A percentile compares a stretch with the other conserved stretches of the same genome.
phyloP scores from a whole-genome alignment of 192 early-diverging fungal genomes.

The Linnemannia zychae region DNA sequence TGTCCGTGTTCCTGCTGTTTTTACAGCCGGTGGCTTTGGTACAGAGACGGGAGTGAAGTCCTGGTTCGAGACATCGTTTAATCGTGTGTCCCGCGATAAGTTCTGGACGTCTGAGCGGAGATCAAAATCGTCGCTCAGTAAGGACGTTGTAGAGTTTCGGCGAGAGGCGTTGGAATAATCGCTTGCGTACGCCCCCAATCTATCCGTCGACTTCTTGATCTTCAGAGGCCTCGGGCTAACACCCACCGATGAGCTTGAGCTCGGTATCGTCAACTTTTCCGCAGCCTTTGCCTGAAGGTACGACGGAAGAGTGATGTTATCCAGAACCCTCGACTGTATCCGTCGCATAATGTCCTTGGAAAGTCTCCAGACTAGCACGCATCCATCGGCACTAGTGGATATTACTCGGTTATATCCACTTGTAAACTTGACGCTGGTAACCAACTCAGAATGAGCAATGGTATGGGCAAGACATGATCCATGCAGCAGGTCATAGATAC shows the following conservation, averaged over 20 bases:
- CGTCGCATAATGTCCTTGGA: constrained; percentile 59
- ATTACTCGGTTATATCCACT: constrained; percentile 65
- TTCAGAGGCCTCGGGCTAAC: constrained; percentile 13
- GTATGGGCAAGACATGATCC: constrained; percentile 71
- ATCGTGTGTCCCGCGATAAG: background rate
- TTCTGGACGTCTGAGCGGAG: constrained; percentile 7
- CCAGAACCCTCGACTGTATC: constrained; percentile 28
- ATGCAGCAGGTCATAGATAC: constrained; percentile 76
- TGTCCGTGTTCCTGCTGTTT: constrained; percentile 12
- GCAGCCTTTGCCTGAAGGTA: constrained; percentile 28
- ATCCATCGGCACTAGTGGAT: constrained; percentile 81
- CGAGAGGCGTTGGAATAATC: constrained; percentile 32
- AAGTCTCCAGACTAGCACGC: constrained; percentile 82
- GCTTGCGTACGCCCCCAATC: constrained; percentile 8
- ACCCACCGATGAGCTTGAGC: background rate
- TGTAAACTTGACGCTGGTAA: constrained; percentile 78
- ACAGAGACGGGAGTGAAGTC: constrained; percentile 33
- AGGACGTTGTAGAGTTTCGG: constrained; percentile 28
- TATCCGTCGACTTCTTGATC: constrained; percentile 18
- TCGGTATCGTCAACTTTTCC: constrained; percentile 10
- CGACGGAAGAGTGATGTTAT: constrained; percentile 37
- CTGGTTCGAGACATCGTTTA: constrained; percentile 15
- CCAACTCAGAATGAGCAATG: constrained; percentile 79
- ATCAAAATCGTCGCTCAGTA: constrained; percentile 42
- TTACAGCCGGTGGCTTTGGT: background rate